A percentile compares a stretch with the other conserved stretches of the same genome.
phyloP scores from a whole-genome alignment of 225 moss, liverwort and hornwort species.

The Polytrichum commune region DNA sequence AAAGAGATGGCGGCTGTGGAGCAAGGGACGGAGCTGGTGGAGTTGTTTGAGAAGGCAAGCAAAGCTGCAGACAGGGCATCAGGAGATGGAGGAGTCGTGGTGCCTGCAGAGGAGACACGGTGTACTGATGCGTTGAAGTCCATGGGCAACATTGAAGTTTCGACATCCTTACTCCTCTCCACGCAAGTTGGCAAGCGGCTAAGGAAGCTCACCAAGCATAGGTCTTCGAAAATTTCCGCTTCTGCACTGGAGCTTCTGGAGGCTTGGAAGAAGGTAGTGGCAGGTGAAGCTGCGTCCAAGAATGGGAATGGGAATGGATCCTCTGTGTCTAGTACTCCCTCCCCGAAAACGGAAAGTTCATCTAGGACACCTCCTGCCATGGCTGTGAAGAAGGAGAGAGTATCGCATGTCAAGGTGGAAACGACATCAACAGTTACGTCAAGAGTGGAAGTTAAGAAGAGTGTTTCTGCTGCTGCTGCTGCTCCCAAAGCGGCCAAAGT shows the following conservation, averaged over 20 bases:
- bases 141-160: conserved; percentile 65
- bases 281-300: conserved; percentile 60
- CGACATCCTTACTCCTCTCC: conserved; percentile 67
- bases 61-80: conserved; percentile 69
- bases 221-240: conserved; percentile 49
- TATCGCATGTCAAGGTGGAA: conserved; percentile 21
- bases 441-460: conserved; percentile 32
- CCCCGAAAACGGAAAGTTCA: conserved; percentile 33
- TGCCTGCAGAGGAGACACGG: conserved; percentile 61
- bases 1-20: conserved; percentile 40
- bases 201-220: conserved; percentile 79
- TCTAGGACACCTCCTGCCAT: conserved; percentile 19
- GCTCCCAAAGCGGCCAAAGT: conserved; percentile 26
- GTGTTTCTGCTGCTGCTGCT: conserved; percentile 9
- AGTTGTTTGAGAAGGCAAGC: conserved; percentile 79
- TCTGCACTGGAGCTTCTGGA: conserved; percentile 66
- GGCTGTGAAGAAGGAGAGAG: conserved; percentile 26
- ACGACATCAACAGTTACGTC: conserved; percentile 27
- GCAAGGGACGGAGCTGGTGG: conserved; percentile 56
- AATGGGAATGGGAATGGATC: conserved; percentile 31
- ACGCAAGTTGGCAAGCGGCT: conserved; percentile 92
- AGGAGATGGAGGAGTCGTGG: conserved; percentile 41
- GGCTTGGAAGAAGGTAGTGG: conserved; percentile 69
- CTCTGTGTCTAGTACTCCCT: conserved; percentile 20
- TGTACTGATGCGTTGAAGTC: conserved; percentile 73